Conservation (phyloP, 176 grass and related monocot species). For the Juncus inflexus region DNA sequence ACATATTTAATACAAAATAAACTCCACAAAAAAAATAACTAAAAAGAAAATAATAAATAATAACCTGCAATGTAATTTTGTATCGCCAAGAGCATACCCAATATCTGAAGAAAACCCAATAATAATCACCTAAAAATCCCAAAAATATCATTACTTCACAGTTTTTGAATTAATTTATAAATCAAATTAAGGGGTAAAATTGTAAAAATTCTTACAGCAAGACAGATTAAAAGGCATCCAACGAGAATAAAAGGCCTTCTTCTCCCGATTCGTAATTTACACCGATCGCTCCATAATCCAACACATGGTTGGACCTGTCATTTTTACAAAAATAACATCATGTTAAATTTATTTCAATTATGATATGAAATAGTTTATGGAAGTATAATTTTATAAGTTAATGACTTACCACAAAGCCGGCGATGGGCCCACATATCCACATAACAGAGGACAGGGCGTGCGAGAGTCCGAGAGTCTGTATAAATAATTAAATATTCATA, state of each 20-base stretch:
- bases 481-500: too few relatives aligned
- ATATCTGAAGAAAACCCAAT: slow-evolving; percentile 88
- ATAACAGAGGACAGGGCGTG: slow-evolving; percentile 85
- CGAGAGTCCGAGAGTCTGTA: slow-evolving; percentile 72
- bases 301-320: slow-evolving; percentile 73
- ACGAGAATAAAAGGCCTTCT: slow-evolving; percentile 69
- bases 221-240: slow-evolving; percentile 62
- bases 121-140: slow-evolving; percentile 43
- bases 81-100: slow-evolving; percentile 63
- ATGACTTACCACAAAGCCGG: slow-evolving; percentile 72
- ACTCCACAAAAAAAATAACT: background rate
- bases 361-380: background rate
- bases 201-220: slow-evolving; percentile 44
- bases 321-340: background rate
- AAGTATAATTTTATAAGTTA: background rate
- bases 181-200: background rate
- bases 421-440: slow-evolving; percentile 92
- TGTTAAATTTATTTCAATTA: slow-evolving; percentile 8
- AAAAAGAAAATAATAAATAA: slow-evolving; percentile 1
- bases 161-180: too few relatives aligned
- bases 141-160: background rate
- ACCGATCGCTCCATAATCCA: slow-evolving; percentile 74
- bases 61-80: slow-evolving; percentile 73
- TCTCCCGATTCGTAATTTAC: slow-evolving; percentile 46
- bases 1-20: background rate